Conservation (phyloP, 2,329 filamentous ascomycete genomes). For the Sporothrix euskadiensis region DNA sequence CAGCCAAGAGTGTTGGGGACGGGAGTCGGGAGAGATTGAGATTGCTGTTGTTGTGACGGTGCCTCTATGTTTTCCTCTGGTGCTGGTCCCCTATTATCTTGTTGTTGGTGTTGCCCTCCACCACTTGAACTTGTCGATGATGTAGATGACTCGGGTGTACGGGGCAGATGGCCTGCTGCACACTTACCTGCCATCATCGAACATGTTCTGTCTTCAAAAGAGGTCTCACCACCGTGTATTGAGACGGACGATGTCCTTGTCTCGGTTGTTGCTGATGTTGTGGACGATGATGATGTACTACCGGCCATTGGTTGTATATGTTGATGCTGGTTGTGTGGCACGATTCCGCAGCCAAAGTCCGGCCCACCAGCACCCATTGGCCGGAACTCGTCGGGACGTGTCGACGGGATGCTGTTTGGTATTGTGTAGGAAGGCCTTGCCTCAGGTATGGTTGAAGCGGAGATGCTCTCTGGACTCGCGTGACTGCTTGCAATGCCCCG, state of each 20-base stretch:
- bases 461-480: not conserved
- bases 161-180: conserved; percentile 22
- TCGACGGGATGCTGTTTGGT: not conserved
- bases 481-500: conserved; percentile 23
- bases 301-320: not conserved
- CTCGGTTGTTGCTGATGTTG: not conserved
- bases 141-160: conserved; percentile 28
- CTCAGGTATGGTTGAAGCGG: not conserved
- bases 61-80: not conserved
- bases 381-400: conserved; percentile 9
- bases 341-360: conserved; percentile 20
- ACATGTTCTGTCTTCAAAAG: not conserved
- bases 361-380: not conserved
- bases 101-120: not conserved
- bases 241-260: conserved; percentile 12
- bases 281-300: not conserved
- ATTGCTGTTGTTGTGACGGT: conserved; percentile 3
- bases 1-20: not conserved
- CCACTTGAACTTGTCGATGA: conserved; percentile 10
- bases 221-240: not conserved
- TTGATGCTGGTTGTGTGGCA: not conserved
- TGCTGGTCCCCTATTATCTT: not conserved
- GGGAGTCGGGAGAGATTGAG: not conserved
- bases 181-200: not conserved
- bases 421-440: not conserved